These are phyloP conservation scores for Mariannaea elegans DNA, from an alignment of 2,329 filamentous ascomycete species.

Conservation along the genomic window DNA sequence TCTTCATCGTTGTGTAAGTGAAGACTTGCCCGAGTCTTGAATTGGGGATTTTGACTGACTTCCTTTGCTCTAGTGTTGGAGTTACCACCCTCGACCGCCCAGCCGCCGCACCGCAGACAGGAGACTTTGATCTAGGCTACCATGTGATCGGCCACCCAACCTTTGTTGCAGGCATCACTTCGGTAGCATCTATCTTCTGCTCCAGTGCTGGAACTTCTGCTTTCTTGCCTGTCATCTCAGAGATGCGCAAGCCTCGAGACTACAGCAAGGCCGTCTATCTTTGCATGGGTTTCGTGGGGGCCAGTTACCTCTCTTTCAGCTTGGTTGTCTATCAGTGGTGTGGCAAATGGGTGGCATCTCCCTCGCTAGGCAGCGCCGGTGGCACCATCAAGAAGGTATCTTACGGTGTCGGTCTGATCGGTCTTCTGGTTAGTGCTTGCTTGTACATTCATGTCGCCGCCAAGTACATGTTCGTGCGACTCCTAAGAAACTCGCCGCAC, in stretches of 20 bases:
- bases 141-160: constrained; percentile 62
- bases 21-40: too few species aligned
- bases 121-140: constrained; percentile 68
- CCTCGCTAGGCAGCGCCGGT: constrained; percentile 69
- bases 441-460: constrained; percentile 34
- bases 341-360: constrained; percentile 69
- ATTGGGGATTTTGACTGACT: neutral
- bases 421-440: constrained; percentile 28
- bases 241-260: constrained; percentile 61
- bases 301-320: constrained; percentile 65
- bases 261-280: constrained; percentile 57
- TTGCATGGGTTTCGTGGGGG: constrained; percentile 66
- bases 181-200: constrained; percentile 67
- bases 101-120: constrained; percentile 67
- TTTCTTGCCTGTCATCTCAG: constrained; percentile 71
- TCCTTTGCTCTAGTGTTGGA: constrained; percentile 50
- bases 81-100: constrained; percentile 66
- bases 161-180: constrained; percentile 67
- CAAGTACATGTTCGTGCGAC: constrained; percentile 52
- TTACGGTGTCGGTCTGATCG: constrained; percentile 65
- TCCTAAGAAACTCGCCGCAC: constrained; percentile 48
- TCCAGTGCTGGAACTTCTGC: constrained; percentile 67
- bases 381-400: constrained; percentile 67
- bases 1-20: constrained; percentile 63
- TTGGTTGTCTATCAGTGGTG: constrained; percentile 70